A percentile compares a stretch with the other conserved stretches of the same genome.
These are phyloP conservation scores for Fusarium sp. DNA, from an alignment of 2,329 filamentous ascomycete species.

Conservation along the genomic window DNA sequence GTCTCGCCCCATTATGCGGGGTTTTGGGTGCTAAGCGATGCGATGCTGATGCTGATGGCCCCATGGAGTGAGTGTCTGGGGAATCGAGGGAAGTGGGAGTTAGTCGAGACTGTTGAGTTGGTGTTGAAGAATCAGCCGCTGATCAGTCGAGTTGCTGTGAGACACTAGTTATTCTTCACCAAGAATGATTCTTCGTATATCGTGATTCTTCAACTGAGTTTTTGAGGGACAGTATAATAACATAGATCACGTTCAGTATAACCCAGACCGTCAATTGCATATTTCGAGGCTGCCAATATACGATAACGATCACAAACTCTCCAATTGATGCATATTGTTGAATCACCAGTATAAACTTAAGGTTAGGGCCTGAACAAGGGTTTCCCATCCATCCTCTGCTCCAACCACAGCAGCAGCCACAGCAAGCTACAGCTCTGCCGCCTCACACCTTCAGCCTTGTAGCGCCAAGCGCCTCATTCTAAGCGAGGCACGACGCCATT, in stretches of 20 bases:
- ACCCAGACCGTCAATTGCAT: neutral
- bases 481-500: neutral
- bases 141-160: neutral
- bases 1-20: conserved; percentile 14
- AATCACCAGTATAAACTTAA: conserved; percentile 11
- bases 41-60: neutral
- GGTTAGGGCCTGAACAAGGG: conserved; percentile 17
- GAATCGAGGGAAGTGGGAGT: neutral
- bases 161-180: neutral
- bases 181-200: neutral
- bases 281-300: neutral
- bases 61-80: conserved; percentile 5
- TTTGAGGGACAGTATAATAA: fast-evolving
- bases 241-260: neutral
- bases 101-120: neutral
- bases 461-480: neutral
- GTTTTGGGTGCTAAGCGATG: neutral
- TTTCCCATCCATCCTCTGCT: neutral
- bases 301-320: neutral
- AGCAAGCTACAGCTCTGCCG: neutral
- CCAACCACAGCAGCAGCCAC: neutral
- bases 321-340: neutral
- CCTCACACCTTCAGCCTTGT: conserved; percentile 8
- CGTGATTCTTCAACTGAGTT: neutral
- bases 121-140: neutral